Conservation (phyloP, 192 early-diverging fungal genomes). For the Chytriomyces sp. region DNA sequence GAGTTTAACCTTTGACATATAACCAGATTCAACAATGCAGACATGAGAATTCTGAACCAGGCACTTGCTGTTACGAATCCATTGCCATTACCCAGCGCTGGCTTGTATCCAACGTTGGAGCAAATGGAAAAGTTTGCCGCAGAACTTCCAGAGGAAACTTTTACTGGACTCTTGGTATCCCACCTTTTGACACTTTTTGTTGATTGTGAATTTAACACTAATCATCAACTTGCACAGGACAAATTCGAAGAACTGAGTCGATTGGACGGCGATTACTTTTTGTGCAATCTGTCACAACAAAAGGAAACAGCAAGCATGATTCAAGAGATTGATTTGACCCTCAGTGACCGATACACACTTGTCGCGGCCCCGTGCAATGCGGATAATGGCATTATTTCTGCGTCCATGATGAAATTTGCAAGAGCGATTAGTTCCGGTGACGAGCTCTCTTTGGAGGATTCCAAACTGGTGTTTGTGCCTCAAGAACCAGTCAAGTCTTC, state of each 20-base stretch:
- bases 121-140: conserved; percentile 78
- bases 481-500: conserved; percentile 29
- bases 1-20: neutral
- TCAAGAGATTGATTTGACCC: conserved; percentile 56
- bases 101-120: conserved; percentile 74
- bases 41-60: conserved; percentile 34
- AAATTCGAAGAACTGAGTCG: conserved; percentile 75
- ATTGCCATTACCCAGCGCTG: conserved; percentile 57
- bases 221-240: conserved; percentile 23
- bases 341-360: conserved; percentile 77
- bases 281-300: conserved; percentile 74
- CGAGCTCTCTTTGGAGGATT: conserved; percentile 54
- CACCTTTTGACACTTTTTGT: neutral
- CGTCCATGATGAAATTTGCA: conserved; percentile 33
- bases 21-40: conserved; percentile 36
- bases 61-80: conserved; percentile 25
- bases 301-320: conserved; percentile 69
- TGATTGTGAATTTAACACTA: neutral
- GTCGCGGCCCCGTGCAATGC: conserved; percentile 67
- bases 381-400: conserved; percentile 31
- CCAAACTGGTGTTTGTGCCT: conserved; percentile 54
- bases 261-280: conserved; percentile 72
- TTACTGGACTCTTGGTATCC: conserved; percentile 66
- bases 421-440: conserved; percentile 42
- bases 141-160: conserved; percentile 66